Evolutionary conservation across 2,329 filamentous ascomycete species (phyloP), one percentile per base, ranked within the genome.

Genomic region (Bipolaris gigantea): DNA sequence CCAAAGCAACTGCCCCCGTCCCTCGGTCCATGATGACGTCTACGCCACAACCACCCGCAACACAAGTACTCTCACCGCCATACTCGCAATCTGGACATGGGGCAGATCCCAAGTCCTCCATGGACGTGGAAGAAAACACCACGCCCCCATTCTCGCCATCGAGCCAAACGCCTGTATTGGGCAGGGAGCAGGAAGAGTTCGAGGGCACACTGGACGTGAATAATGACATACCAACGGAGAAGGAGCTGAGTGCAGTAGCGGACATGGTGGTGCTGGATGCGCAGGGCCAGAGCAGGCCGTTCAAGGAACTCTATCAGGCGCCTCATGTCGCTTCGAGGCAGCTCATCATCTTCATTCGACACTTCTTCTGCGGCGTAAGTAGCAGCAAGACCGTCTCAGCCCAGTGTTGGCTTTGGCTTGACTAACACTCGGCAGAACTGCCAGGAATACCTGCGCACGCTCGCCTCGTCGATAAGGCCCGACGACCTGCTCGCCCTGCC

Each of bases 311-410:
- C 27, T 75, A 75, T 50, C 53, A 62, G 23, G 73, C 68, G 40
- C 64, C 68, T 5, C 72, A 67, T 13, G 64, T 70, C 8, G 73
- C 73, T 32, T 66, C 69, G 1, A 58, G 85, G 2, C 83, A 89
- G 25, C 78, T 92, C 30, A 74, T 91, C 38, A 84, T 92, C 61
- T 92, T 92, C 69, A 81, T 92, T 53, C 82, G 89, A 40, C 89
- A 92, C 75, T 92, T 92, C 74, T 91, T 89, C 79, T 92, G 89
- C 69, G 88, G 88, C 33, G 88, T 90, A 80, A 73, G 87, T 80
- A 9, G 9, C 7, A 11, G 5, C 9, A 7, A 19, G 9, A 25
- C 43, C 15, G 10, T 30, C 27, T 30, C 10, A 30, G 13, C 10
- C 13, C 27, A 30, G 9, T 35, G 15, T 35, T 38, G 27, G 19